A percentile compares a stretch with the other conserved stretches of the same genome.
phyloP scores from a whole-genome alignment of 306 rosid species.

The Begonia masoniana region DNA sequence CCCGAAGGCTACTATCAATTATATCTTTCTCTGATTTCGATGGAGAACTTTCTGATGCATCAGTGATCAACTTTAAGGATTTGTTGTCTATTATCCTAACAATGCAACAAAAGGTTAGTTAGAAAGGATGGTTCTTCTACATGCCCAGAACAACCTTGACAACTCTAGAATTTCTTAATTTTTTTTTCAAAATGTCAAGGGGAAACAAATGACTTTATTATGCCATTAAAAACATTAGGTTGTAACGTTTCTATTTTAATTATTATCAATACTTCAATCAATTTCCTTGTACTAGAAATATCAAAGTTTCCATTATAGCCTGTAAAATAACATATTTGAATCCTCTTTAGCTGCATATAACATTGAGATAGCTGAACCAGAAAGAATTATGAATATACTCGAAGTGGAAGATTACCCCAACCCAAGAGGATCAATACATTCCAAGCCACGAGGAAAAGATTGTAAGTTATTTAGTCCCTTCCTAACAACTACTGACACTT shows the following conservation, averaged over 20 bases:
- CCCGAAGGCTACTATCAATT: slow-evolving; percentile 58
- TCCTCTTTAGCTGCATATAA: slow-evolving; percentile 3
- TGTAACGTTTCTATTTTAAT: no score
- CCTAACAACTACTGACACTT: slow-evolving; percentile 26
- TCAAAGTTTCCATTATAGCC: no score
- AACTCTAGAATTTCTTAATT: not conserved
- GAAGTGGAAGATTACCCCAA: slow-evolving; percentile 52
- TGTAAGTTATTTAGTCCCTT: slow-evolving; percentile 63
- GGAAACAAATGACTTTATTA: no score
- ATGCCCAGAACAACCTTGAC: not conserved
- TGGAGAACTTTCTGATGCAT: slow-evolving; percentile 49
- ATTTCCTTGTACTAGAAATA: no score
- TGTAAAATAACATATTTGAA: not conserved
- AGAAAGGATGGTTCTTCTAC: slow-evolving; percentile 2
- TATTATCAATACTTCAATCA: no score
- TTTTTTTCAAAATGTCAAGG: not conserved
- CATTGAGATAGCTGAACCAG: slow-evolving; percentile 9
- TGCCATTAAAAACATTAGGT: no score
- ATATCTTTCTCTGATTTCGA: slow-evolving; percentile 36
- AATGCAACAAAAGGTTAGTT: slow-evolving; percentile 14
- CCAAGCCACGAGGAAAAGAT: slow-evolving; percentile 96
- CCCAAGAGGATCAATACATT: slow-evolving; percentile 88
- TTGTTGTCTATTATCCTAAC: slow-evolving; percentile 89
- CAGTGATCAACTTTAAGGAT: slow-evolving; percentile 73
- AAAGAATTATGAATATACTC: slow-evolving; percentile 9